Percentiles rank a stretch among this genome's conserved stretches.
These are phyloP conservation scores for Trichophyton verrucosum DNA, from an alignment of 2,329 filamentous ascomycete species.

Conservation along the genomic window DNA sequence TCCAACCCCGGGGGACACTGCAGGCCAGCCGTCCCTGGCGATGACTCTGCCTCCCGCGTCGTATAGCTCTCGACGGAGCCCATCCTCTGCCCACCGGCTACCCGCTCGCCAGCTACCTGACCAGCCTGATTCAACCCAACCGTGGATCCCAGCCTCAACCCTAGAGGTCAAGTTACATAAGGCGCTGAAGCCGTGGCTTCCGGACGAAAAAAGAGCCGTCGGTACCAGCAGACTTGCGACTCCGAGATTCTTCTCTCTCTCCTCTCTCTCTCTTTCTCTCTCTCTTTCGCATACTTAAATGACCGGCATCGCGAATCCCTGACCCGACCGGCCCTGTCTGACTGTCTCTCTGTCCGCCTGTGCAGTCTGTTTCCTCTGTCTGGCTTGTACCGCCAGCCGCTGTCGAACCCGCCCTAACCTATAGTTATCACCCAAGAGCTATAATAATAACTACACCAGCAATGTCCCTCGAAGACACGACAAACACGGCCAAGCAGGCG, in stretches of 20 bases:
- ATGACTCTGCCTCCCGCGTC: too few relatives aligned
- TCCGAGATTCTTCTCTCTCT: neutral
- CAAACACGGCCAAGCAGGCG: slow-evolving; percentile 6
- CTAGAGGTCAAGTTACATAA: neutral
- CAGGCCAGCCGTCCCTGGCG: too few relatives aligned
- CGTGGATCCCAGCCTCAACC: slow-evolving; percentile 1
- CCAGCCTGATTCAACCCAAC: neutral
- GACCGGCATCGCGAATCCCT: neutral
- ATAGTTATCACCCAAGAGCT: neutral
- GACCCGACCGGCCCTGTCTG: neutral
- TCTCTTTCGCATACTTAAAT: too few relatives aligned
- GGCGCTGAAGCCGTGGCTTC: neutral
- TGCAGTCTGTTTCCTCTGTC: neutral
- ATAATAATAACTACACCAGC: neutral
- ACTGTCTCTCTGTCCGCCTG: neutral
- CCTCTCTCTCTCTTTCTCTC: neutral
- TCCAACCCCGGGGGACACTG: neutral
- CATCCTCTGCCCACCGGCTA: too few relatives aligned
- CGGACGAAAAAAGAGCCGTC: slow-evolving; percentile 1
- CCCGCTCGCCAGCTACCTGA: too few relatives aligned
- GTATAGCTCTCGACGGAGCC: too few relatives aligned
- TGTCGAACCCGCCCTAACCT: neutral
- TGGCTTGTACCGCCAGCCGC: neutral
- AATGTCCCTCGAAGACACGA: slow-evolving; percentile 12
- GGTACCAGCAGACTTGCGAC: neutral